Base-by-base conservation (phyloP, 2,329 filamentous ascomycete species). In the Hypoxylon sp. region DNA sequence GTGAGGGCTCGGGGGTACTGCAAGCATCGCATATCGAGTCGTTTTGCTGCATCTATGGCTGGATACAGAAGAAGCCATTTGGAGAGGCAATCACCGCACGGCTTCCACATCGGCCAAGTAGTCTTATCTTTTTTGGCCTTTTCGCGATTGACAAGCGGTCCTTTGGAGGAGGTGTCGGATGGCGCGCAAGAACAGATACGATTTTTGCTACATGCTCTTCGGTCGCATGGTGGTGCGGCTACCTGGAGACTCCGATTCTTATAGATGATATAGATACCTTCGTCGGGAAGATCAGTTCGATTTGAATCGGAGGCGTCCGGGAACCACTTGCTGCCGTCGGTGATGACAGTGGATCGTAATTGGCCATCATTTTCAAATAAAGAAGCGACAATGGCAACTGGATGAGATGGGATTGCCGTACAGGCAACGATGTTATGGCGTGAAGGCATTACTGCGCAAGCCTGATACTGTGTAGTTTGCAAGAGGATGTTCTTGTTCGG, bases 251-350 rank as follows among this genome's bases (percentile, higher is more conserved):
- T 59, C 3, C 57, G 59, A 15, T 60, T 51, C 6, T 41, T n/a
- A 34, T 44, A 59, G 5, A 63, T 7, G 15, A 67, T 36, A 32
- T 62, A 66, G 16, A 66, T 43, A 13, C 63, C 64, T 29, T 64
- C 63, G 2, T 57, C 51, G 5, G 56, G 56, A 21, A 59, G 23
- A 7, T 51, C 48, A n/a, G n/a, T n/a, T n/a, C n/a, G n/a, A n/a
- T n/a, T n/a, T n/a, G n/a, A n/a, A 8, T 9, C 13, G 17, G 11
- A 34, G 9, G 7, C 4, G 15, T 9, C 13, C 7, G n/a, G 13
- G 8, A 3, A 11, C 20, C n/a, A 35, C 19, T 42, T 45, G 19
- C 2, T 40, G 4, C 30, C 44, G 5, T 52, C 57, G 0, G 53
- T 41, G 23, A 65, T 50, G 20, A 59, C 23, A 4, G 41, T 45